Evolutionary conservation across 2,329 filamentous ascomycete genomes (phyloP).

Genomic region (Diplodia sapinea): DNA sequence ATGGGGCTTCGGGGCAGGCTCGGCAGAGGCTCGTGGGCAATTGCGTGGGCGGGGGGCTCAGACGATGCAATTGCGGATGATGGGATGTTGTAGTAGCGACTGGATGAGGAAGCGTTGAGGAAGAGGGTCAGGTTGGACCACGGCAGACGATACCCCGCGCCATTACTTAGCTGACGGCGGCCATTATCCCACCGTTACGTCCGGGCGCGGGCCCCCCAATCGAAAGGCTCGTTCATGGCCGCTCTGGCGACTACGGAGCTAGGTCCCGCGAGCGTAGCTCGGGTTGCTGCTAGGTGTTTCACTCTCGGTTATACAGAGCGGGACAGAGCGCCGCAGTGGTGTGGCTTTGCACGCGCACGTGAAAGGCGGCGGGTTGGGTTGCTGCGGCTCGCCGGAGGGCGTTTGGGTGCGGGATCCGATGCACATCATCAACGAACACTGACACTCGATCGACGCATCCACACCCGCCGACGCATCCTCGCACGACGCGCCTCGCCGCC

Average conservation of each 20-base stretch:
- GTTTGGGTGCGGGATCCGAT: conserved; percentile 18
- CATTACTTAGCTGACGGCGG: background rate
- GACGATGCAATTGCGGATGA: too few species aligned
- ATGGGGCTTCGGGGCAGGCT: background rate
- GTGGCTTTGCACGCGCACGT: background rate
- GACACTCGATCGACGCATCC: background rate
- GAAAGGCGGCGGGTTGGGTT: background rate
- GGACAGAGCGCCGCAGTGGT: background rate
- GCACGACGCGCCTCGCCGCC: background rate
- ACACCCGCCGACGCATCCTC: background rate
- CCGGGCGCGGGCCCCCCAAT: background rate
- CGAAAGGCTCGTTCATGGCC: background rate
- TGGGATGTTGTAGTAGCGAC: background rate
- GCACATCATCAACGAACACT: background rate
- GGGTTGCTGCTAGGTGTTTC: too few species aligned
- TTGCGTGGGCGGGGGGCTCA: background rate
- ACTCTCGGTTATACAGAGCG: background rate
- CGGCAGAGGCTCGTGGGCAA: background rate
- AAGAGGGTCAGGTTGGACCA: background rate
- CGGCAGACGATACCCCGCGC: conserved; percentile 11
- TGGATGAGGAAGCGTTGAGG: background rate
- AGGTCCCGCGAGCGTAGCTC: too few species aligned
- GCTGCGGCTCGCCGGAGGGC: background rate
- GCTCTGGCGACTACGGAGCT: too few species aligned
- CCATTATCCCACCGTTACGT: background rate